Base-by-base conservation (phyloP, 495 filamentous ascomycete species). In the Achaetomiella virescens region DNA sequence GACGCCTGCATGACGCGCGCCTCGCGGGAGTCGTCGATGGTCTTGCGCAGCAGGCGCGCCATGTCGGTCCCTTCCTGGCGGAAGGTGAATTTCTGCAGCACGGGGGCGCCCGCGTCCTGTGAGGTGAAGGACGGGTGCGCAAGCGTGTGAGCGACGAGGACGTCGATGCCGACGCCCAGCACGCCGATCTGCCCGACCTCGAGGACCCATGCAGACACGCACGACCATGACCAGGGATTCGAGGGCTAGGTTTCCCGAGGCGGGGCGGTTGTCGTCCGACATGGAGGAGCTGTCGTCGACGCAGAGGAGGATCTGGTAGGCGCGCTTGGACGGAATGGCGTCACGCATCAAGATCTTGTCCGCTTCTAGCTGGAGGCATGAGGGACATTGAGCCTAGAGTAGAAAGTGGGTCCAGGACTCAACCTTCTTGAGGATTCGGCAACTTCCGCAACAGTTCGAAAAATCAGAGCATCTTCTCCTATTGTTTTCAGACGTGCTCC, bases 321-420 rank as follows among this genome's bases (percentile, higher is more conserved):
- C 84, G 18, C 95, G 87, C 69, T 97, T 97, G 47, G 83, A 89
- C 3, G 95, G 95, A 47, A 92, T 84, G 14, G 84, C 85, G 47
- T 93, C 83, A 9, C 95, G 84, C 88, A 97, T 95, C 95, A 95
- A 99, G 72, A 99, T 99, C 75, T 97, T 97, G 80, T 99, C 95
- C 92, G 88, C 80, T 96, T 97, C 80, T 95, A 99, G 58, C 85
- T 82, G 3, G 89, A 95, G 5, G 95, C 95, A n/a, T n/a, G n/a
- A n/a, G n/a, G n/a, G n/a, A n/a, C n/a, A n/a, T n/a, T n/a, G n/a
- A n/a, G n/a, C n/a, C n/a, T n/a, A n/a, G n/a, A n/a, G n/a, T n/a
- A n/a, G n/a, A n/a, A n/a, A n/a, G n/a, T n/a, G n/a, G n/a, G n/a
- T n/a, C n/a, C n/a, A n/a, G n/a, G n/a, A n/a, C n/a, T n/a, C n/a